Conservation (phyloP, 306 rosid genomes). For the Senna siamea region DNA sequence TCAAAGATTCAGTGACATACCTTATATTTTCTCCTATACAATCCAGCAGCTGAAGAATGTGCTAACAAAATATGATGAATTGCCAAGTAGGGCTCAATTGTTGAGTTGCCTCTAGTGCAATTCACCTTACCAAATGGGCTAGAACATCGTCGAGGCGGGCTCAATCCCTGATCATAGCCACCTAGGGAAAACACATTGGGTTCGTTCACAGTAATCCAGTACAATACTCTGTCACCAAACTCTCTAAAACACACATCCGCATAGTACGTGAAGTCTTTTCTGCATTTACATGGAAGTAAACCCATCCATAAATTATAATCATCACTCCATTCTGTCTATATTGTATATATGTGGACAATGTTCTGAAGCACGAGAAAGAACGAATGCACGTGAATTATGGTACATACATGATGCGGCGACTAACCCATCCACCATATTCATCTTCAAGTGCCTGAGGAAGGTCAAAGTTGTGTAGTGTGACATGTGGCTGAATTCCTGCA, state of each 20-base stretch:
- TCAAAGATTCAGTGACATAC: constrained; percentile 34
- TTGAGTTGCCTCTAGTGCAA: constrained; percentile 62
- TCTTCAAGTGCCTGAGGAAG: constrained; percentile 80
- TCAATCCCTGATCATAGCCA: constrained; percentile 59
- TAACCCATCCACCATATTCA: constrained; percentile 85
- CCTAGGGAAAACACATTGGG: constrained; percentile 51
- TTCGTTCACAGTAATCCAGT: constrained; percentile 74
- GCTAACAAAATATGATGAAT: constrained; percentile 69
- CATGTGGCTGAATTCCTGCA: constrained; percentile 78
- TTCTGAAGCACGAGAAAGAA: too few relatives aligned
- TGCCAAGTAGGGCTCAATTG: constrained; percentile 65
- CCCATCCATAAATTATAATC: too few relatives aligned
- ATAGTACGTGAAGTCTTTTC: constrained; percentile 72
- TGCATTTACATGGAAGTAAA: constrained; percentile 55
- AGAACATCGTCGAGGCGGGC: constrained; percentile 71
- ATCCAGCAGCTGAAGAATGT: constrained; percentile 65
- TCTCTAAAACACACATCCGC: constrained; percentile 78
- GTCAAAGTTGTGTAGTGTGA: constrained; percentile 59
- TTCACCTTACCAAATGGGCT: constrained; percentile 52
- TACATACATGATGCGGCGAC: constrained; percentile 60
- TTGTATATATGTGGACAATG: too few relatives aligned
- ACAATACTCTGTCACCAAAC: constrained; percentile 71
- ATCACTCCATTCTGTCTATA: constrained; percentile 4
- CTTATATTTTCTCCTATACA: constrained; percentile 56
- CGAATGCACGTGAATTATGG: too few relatives aligned